Conservation (phyloP, 1,139 yeast species). For the Taiozyma onychis region DNA sequence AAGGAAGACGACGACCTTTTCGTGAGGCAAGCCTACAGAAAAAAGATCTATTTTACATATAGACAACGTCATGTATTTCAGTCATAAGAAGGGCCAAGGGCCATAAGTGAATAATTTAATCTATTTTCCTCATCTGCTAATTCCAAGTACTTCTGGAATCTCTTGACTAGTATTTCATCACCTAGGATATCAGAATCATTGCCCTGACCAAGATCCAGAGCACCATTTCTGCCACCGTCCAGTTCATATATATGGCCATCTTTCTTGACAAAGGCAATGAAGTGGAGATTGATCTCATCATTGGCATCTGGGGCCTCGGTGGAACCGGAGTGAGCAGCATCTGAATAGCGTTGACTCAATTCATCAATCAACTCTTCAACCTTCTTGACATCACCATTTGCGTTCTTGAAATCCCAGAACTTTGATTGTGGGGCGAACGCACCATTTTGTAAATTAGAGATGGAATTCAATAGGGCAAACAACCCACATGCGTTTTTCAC, state of each 20-base stretch:
- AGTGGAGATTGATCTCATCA: constrained; percentile 66
- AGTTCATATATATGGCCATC: constrained; percentile 69
- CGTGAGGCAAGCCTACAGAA: neutral
- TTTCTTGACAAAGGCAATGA: constrained; percentile 62
- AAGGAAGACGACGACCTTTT: neutral
- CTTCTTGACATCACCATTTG: constrained; percentile 19
- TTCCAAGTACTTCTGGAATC: constrained; percentile 62
- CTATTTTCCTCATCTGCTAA: constrained; percentile 54
- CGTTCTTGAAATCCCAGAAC: constrained; percentile 12
- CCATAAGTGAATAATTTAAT: constrained; percentile 63
- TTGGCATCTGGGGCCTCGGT: constrained; percentile 75
- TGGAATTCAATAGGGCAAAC: constrained; percentile 75
- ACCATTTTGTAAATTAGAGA: constrained; percentile 52
- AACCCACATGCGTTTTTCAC: constrained; percentile 91
- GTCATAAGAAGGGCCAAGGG: constrained; percentile 45
- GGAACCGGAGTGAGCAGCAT: constrained; percentile 64
- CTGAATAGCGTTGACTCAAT: constrained; percentile 52
- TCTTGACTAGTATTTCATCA: constrained; percentile 43
- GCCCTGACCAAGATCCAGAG: constrained; percentile 52
- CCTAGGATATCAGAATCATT: constrained; percentile 44
- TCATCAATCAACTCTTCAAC: constrained; percentile 40
- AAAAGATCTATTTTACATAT: neutral
- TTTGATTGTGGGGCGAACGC: constrained; percentile 23
- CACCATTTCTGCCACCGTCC: constrained; percentile 85
- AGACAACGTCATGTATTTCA: constrained; percentile 1